Conservation (phyloP, 495 filamentous ascomycete species). For the Staphylotrichum longicolle region DNA sequence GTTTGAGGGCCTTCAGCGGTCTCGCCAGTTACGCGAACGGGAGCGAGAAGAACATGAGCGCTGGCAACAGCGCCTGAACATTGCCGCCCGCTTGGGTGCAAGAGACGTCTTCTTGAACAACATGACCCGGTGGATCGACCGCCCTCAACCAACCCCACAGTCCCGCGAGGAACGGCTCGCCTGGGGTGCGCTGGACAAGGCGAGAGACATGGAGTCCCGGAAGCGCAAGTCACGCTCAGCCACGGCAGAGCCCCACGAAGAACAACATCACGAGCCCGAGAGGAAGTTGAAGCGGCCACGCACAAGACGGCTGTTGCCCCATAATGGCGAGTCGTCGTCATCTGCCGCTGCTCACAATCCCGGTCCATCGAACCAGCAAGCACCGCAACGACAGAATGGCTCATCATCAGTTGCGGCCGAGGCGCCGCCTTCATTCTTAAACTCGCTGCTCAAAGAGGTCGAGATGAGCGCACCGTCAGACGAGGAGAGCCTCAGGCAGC, state of each 20-base stretch:
- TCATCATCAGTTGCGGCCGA: slow-evolving; percentile 26
- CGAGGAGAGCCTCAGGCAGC: slow-evolving; percentile 50
- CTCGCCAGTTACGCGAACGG: slow-evolving; percentile 58
- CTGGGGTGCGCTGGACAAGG: slow-evolving; percentile 86
- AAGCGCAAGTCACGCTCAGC: slow-evolving; percentile 76
- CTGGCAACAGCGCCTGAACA: slow-evolving; percentile 77
- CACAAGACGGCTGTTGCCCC: slow-evolving; percentile 49
- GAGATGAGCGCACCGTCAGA: slow-evolving; percentile 62
- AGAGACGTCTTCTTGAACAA: slow-evolving; percentile 65
- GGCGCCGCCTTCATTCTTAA: slow-evolving; percentile 65
- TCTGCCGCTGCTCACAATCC: slow-evolving; percentile 19
- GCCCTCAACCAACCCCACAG: slow-evolving; percentile 54
- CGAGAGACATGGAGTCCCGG: slow-evolving; percentile 63
- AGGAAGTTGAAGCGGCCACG: slow-evolving; percentile 82
- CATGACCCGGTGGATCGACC: slow-evolving; percentile 37
- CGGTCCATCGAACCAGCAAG: slow-evolving; percentile 9
- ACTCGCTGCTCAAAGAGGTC: slow-evolving; percentile 82
- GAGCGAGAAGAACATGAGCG: slow-evolving; percentile 64
- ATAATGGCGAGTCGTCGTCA: slow-evolving; percentile 41
- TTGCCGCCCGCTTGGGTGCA: slow-evolving; percentile 74
- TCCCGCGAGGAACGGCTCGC: slow-evolving; percentile 76
- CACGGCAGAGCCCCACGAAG: slow-evolving; percentile 66
- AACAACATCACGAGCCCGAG: slow-evolving; percentile 59
- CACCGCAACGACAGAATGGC: slow-evolving; percentile 12
- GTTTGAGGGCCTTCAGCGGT: slow-evolving; percentile 47